Base-by-base conservation (phyloP, 805 yeast species). In the Yarrowia bubula region DNA sequence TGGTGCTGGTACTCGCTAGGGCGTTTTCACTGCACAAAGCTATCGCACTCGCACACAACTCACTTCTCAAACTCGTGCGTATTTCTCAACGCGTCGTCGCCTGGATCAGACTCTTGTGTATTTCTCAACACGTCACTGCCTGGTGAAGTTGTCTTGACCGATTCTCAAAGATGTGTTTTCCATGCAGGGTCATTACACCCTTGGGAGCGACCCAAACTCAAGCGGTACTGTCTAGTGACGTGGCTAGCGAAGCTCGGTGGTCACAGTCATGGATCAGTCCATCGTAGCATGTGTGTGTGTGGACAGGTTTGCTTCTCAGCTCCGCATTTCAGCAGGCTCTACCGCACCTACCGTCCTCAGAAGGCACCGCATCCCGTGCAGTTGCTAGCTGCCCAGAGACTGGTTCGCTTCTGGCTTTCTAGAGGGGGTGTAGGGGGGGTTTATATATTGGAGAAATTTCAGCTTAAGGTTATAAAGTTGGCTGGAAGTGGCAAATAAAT, bases 171-270 rank as follows among this genome's bases (percentile, higher is more conserved):
- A 48, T 48, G 55, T 48, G 55, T 35, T 33, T 48, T 48, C 41
- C 55, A 48, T 48, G 55, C 55, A 35, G 55, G 55, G 55, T n/a
- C 55, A 48, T 48, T 48, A 48, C 32, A 48, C 55, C 55, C 55
- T 41, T 48, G 55, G 55, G 55, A 48, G 55, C 55, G 31, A 48
- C 55, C 55, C 55, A 48, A 35, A 48, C 55, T 48, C 55, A 48
- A 48, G 55, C 55, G 55, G 55, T 22, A 17, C 55, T 35, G 55
- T 48, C 41, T 48, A 11, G 41, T 48, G 55, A 17, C 8, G 11
- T 3, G 41, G 55, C 55, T 48, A 35, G 55, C 55, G 55, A 48
- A 33, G 41, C 55, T 18, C 11, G 8, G n/a, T 22, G 22, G 41
- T 15, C 53, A 48, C 53, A n/a, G 32, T 48, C 55, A 48, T 35